Conservation (phyloP, 805 yeast genomes). For the Nakazawaea peltata region DNA sequence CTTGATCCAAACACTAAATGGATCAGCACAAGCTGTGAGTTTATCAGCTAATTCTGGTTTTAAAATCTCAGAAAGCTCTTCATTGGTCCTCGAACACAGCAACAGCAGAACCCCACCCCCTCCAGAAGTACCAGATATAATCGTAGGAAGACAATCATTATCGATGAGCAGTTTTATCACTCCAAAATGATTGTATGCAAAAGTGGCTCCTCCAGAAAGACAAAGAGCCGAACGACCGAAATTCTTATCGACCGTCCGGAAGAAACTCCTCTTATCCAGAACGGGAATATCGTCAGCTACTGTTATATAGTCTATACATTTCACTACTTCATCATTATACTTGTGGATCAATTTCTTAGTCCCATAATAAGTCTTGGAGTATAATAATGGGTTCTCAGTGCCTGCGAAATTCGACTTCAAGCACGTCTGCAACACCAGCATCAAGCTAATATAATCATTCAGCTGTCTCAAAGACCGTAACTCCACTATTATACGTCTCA, state of each 20-base stretch:
- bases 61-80: conserved; percentile 48
- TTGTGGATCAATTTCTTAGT: conserved; percentile 53
- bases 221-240: conserved; percentile 69
- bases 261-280: conserved; percentile 40
- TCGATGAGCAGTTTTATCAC: conserved; percentile 65
- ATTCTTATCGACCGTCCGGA: conserved; percentile 50
- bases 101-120: conserved; percentile 75
- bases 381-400: conserved; percentile 60
- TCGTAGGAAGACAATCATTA: conserved; percentile 55
- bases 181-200: conserved; percentile 73
- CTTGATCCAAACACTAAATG: conserved; percentile 49
- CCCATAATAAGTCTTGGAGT: conserved; percentile 70
- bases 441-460: conserved; percentile 26
- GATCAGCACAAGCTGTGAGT: conserved; percentile 64
- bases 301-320: conserved; percentile 35
- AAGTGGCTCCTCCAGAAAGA: conserved; percentile 74
- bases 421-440: conserved; percentile 55
- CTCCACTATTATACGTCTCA: conserved; percentile 37
- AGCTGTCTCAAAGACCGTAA: conserved; percentile 27
- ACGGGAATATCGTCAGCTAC: conserved; percentile 28
- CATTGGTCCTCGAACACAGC: conserved; percentile 61
- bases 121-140: conserved; percentile 73
- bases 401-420: conserved; percentile 73
- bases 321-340: conserved; percentile 45
- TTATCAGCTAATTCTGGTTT: conserved; percentile 54